Base-by-base conservation (phyloP, 148 eudicot species). In the Rhododendron williamsianum region DNA sequence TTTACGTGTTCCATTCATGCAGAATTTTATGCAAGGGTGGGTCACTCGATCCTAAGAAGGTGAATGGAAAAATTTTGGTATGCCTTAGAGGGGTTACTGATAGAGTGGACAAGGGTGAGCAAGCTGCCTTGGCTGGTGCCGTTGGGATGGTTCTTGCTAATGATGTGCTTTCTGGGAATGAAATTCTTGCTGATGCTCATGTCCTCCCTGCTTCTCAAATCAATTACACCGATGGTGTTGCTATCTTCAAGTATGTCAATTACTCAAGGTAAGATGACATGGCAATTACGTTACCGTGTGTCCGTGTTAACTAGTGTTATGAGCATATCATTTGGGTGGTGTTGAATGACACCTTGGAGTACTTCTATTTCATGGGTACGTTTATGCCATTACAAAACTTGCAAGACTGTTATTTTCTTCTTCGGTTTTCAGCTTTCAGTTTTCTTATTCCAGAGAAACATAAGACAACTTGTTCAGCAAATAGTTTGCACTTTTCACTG, bases 171-270 rank as follows among this genome's bases (percentile, higher is more conserved):
- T 90, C 92, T 4, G 96, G 93, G 23, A 94, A 94, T 84, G 95
- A 94, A 90, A 78, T 95, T 41, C 60, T 93, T 72, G 97, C 95
- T 63, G 98, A 95, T 87, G 92, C 98, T 87, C 97, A 95, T 83
- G 91, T 94, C n/a, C 91, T 94, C n/a, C 97, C 98, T 0, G 97
- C 95, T 86, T 89, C 98, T 35, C 97, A 94, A 46, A 85, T 95
- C 86, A 94, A 84, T 65, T 94, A 89, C 85, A 81, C 84, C 0
- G 93, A 94, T 65, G 98, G 97, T 16, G 83, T 90, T 76, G 83
- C 88, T 58, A 76, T 93, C 83, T 90, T 52, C 36, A 23, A 79
- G 2, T 95, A 90, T 77, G 71, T 92, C 83, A 88, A 89, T 3
- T 89, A 89, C 38, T 86, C 95, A 30, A 91, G 87, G 98, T 95